Percentiles rank a stretch among this genome's conserved stretches.
These are phyloP conservation scores for Penicillium parvum DNA, from an alignment of 495 filamentous ascomycete species.

Conservation along the genomic window DNA sequence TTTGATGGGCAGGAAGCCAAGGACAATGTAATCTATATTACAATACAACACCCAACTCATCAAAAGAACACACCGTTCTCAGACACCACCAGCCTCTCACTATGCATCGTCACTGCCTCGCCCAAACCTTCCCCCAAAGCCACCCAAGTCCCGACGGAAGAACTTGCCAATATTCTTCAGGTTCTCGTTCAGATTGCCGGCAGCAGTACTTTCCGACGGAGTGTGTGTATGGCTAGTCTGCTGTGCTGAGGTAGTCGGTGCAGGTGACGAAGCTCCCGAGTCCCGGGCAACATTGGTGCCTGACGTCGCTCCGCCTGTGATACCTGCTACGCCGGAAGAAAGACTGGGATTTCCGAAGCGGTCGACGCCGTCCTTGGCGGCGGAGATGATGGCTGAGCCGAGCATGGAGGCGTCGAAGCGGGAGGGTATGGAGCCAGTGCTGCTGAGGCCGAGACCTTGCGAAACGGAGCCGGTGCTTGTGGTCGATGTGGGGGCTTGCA, in stretches of 20 bases:
- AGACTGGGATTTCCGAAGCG: slow-evolving; percentile 63
- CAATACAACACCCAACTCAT: not conserved
- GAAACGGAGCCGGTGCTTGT: slow-evolving; percentile 37
- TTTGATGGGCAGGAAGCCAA: too few species aligned
- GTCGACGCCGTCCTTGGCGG: slow-evolving; percentile 87
- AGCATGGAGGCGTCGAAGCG: slow-evolving; percentile 73
- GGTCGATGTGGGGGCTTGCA: slow-evolving; percentile 38
- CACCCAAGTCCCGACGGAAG: slow-evolving; percentile 83
- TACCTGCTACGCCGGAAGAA: slow-evolving; percentile 27
- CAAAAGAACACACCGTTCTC: not conserved
- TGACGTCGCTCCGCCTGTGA: slow-evolving; percentile 14
- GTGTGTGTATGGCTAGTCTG: slow-evolving; percentile 14
- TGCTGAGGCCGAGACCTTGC: slow-evolving; percentile 36
- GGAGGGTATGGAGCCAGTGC: slow-evolving; percentile 42
- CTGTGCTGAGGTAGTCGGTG: slow-evolving; percentile 10
- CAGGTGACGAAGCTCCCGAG: slow-evolving; percentile 19
- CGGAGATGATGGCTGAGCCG: slow-evolving; percentile 69
- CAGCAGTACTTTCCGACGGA: slow-evolving; percentile 27
- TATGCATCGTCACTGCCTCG: slow-evolving; percentile 34
- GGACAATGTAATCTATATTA: not conserved
- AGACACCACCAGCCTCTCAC: not conserved
- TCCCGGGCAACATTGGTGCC: slow-evolving; percentile 11
- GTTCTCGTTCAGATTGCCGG: slow-evolving; percentile 78
- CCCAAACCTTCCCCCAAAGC: slow-evolving; percentile 72
- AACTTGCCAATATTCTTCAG: slow-evolving; percentile 94